Base-by-base conservation (phyloP, 345 rosid species). In the Camelina hispida region DNA sequence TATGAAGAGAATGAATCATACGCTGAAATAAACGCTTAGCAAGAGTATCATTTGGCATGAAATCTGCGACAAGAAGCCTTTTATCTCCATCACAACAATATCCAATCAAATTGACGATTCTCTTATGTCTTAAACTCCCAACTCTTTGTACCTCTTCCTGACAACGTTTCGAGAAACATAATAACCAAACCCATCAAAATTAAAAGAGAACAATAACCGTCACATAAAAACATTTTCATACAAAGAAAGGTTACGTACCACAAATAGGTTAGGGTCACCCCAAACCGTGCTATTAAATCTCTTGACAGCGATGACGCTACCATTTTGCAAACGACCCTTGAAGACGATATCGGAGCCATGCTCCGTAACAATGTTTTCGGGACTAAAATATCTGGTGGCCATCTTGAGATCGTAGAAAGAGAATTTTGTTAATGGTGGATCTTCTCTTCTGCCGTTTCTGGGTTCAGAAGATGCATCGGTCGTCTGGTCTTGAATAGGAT, bases 41-140 rank as follows among this genome's bases (percentile, higher is more conserved):
- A 66, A 94, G 93, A 43, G 88, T 91, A 81, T 88, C 96, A 69
- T 86, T 86, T n/a, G 91, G 87, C 93, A 94, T 83, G 73, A 79
- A 89, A 52, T 91, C 94, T 0, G 97, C 87, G 51, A 91, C 95
- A 37, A 94, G 87, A 81, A 91, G 54, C 78, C 97, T 89, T 84
- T 94, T 93, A 61, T 89, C 90, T 10, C 87, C 97, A 56, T 91
- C 93, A 47, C 96, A 91, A 74, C 97, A 94, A 69, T 89, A 94
- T 8, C 98, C 98, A 57, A 94, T 86, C 94, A 94, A 83, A 79
- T 91, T 83, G 11, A 90, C 95, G 37, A 94, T 22, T 69, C 89
- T 81, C 73, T 83, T 84, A 74, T 89, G 90, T 78, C 87, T 84
- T 78, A 94, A 66, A 77, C 79, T 86, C 60, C 96, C 95, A 18